Evolutionary conservation across 805 yeast species (phyloP).

Genomic region (Saturnispora gosingensis): DNA sequence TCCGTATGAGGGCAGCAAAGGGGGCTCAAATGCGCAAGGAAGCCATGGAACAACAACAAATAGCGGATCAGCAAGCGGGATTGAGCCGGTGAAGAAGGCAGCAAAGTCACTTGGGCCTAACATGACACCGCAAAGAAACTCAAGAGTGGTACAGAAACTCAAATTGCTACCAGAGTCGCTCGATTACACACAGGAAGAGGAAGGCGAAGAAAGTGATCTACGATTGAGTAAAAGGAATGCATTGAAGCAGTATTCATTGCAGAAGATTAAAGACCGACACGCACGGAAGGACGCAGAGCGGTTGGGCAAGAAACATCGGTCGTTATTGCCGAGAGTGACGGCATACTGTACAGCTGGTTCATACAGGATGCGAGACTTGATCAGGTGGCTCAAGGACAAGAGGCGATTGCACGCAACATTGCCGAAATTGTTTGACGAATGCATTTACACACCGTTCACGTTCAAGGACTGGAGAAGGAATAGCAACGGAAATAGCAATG

Average conservation of each 20-base stretch:
- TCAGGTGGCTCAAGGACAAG: constrained; percentile 76
- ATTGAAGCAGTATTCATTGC: constrained; percentile 46
- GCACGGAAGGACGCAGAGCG: constrained; percentile 93
- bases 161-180: constrained; percentile 60
- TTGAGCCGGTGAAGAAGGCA: constrained; percentile 12
- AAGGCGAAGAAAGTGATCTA: constrained; percentile 11
- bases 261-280: constrained; percentile 74
- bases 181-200: constrained; percentile 21
- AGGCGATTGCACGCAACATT: constrained; percentile 64
- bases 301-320: constrained; percentile 77
- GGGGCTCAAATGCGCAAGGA: background rate
- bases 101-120: constrained; percentile 34
- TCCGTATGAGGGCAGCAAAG: constrained; percentile 1
- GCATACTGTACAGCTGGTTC: constrained; percentile 95
- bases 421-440: constrained; percentile 89
- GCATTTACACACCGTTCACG: constrained; percentile 84
- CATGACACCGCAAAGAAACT: constrained; percentile 65
- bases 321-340: constrained; percentile 83
- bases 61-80: background rate
- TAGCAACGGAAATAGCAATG: constrained; percentile 1
- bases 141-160: constrained; percentile 65
- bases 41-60: background rate
- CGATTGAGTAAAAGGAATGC: constrained; percentile 30
- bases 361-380: constrained; percentile 78
- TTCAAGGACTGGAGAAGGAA: constrained; percentile 64